These are phyloP conservation scores for Arachis stenosperma DNA, from an alignment of 306 rosid species.

Conservation along the genomic window DNA sequence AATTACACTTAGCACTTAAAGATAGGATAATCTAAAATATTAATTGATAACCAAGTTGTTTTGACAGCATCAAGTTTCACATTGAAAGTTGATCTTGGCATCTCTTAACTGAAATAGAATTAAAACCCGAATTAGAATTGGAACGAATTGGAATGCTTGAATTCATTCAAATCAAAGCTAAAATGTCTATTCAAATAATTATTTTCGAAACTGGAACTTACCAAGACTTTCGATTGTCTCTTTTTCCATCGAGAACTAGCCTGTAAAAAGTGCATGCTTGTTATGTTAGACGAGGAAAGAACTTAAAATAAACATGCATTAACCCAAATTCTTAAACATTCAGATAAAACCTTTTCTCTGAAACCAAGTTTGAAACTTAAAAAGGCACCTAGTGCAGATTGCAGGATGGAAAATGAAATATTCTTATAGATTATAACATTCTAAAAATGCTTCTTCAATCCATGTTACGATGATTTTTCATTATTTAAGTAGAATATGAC, in stretches of 20 bases:
- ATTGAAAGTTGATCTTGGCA: too few species aligned
- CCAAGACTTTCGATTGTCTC: conserved; percentile 88
- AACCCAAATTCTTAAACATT: neutral
- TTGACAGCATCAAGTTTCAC: too few species aligned
- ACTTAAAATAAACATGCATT: neutral
- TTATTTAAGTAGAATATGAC: conserved; percentile 22
- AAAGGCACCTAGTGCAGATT: conserved; percentile 1
- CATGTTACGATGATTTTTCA: neutral
- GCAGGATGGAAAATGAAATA: neutral
- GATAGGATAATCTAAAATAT: too few species aligned
- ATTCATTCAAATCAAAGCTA: conserved; percentile 7
- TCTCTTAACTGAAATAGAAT: too few species aligned
- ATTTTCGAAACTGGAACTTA: conserved; percentile 41
- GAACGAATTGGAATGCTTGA: conserved; percentile 11
- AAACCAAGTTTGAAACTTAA: conserved; percentile 3
- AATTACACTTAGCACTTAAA: too few species aligned
- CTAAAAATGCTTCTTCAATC: neutral
- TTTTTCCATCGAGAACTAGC: conserved; percentile 87
- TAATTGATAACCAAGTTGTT: too few species aligned
- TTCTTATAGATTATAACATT: neutral
- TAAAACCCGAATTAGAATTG: too few species aligned
- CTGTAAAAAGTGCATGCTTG: conserved; percentile 44
- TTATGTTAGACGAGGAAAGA: conserved; percentile 21
- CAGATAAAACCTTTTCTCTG: conserved; percentile 17
- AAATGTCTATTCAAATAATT: conserved; percentile 10